phyloP scores from a whole-genome alignment of 1,284 basidiomycete genomes.

The Cystobasidiaceae sp. region DNA sequence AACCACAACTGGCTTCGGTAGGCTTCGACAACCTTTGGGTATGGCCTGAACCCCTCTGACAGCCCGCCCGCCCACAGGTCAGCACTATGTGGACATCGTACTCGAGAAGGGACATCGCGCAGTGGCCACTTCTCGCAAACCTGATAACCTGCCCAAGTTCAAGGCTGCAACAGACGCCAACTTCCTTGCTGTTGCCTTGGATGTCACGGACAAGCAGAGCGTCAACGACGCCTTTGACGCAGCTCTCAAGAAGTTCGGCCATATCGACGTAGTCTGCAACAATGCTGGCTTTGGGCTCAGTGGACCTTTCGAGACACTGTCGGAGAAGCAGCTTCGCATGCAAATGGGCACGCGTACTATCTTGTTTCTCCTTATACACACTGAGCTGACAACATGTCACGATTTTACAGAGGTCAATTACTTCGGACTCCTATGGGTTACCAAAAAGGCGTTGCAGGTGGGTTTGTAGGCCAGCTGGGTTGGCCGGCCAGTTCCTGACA shows the following conservation, averaged over 20 bases:
- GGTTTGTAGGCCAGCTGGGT: neutral
- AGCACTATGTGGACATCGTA: conserved; percentile 4
- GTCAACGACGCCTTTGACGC: conserved; percentile 32
- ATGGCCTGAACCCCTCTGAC: neutral
- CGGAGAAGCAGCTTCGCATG: conserved; percentile 33
- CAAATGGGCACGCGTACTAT: conserved; percentile 26
- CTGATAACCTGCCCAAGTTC: conserved; percentile 31
- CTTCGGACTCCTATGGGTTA: conserved; percentile 34
- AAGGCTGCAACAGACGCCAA: conserved; percentile 31
- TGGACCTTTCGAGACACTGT: conserved; percentile 34
- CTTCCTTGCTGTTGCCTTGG: conserved; percentile 32
- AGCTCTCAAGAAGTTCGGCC: conserved; percentile 34
- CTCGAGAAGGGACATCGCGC: conserved; percentile 13
- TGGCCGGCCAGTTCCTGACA: neutral
- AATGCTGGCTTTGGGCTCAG: conserved; percentile 36
- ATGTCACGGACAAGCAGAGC: conserved; percentile 28
- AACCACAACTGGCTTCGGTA: conserved; percentile 14
- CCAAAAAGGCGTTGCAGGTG: conserved; percentile 29
- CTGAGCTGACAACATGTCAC: too few relatives aligned
- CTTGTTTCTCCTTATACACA: too few relatives aligned
- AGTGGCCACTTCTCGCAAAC: conserved; percentile 27
- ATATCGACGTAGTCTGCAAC: conserved; percentile 33
- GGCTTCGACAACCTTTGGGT: neutral
- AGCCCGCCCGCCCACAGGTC: neutral
- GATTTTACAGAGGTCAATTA: conserved; percentile 31